A percentile compares a stretch with the other conserved stretches of the same genome.
phyloP scores from a whole-genome alignment of 2,329 filamentous ascomycete genomes.

The Fusarium proliferatum region DNA sequence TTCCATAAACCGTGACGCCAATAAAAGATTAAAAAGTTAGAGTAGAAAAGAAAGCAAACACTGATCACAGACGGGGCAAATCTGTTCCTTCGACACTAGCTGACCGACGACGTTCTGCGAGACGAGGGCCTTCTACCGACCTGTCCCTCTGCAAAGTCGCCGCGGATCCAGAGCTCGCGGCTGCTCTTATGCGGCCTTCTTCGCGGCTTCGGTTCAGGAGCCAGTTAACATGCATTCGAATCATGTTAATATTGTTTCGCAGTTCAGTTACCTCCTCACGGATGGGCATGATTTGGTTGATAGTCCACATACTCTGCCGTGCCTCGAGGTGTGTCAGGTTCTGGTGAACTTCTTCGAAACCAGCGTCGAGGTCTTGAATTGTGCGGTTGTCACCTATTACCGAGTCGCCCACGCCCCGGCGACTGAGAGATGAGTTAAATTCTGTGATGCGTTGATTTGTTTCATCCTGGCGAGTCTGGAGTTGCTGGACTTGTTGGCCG shows the following conservation, averaged over 20 bases:
- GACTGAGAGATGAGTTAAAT: slow-evolving; percentile 58
- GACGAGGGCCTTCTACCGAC: slow-evolving; percentile 41
- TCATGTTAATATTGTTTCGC: slow-evolving; percentile 66
- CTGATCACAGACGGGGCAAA: slow-evolving; percentile 51
- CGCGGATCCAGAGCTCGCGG: slow-evolving; percentile 50
- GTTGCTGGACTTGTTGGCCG: slow-evolving; percentile 50
- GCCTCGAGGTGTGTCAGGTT: slow-evolving; percentile 68
- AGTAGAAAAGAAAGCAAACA: background rate
- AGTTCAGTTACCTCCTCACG: slow-evolving; percentile 72
- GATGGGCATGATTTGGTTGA: slow-evolving; percentile 71
- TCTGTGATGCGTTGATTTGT: slow-evolving; percentile 48
- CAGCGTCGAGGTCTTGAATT: slow-evolving; percentile 57
- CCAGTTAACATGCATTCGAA: slow-evolving; percentile 70
- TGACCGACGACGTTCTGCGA: slow-evolving; percentile 53
- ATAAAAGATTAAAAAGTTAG: background rate
- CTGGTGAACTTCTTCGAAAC: slow-evolving; percentile 67
- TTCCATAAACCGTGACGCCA: slow-evolving; percentile 37
- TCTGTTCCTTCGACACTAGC: slow-evolving; percentile 52
- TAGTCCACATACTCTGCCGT: slow-evolving; percentile 68
- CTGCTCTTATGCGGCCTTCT: slow-evolving; percentile 55
- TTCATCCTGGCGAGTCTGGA: slow-evolving; percentile 51
- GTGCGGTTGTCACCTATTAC: slow-evolving; percentile 62
- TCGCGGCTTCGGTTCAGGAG: slow-evolving; percentile 64
- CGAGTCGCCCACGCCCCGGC: slow-evolving; percentile 48
- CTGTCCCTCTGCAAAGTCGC: slow-evolving; percentile 49